A percentile compares a stretch with the other conserved stretches of the same genome.
Evolutionary conservation across 2,329 filamentous ascomycete species (phyloP).

Genomic region (Sclerotinia borealis): DNA sequence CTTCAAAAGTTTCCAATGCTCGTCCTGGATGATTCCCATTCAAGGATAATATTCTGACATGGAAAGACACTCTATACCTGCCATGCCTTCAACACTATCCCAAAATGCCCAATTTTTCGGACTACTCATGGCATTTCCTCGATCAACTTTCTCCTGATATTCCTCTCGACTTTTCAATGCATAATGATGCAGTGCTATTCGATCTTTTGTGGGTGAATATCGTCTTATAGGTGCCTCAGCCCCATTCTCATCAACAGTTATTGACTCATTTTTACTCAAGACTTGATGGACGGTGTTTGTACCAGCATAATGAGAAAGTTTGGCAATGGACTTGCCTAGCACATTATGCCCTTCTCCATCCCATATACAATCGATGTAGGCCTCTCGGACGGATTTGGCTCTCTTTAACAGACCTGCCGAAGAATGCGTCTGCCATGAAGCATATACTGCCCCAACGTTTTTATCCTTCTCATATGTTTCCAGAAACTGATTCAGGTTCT

Average conservation of each 20-base stretch:
- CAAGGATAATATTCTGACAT: slow-evolving; percentile 28
- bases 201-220: slow-evolving; percentile 27
- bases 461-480: slow-evolving; percentile 21
- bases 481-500: slow-evolving; percentile 30
- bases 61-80: slow-evolving; percentile 25
- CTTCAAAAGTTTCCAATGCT: not conserved
- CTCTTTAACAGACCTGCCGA: slow-evolving; percentile 28
- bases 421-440: slow-evolving; percentile 34
- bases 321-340: slow-evolving; percentile 32
- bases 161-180: slow-evolving; percentile 32
- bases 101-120: slow-evolving; percentile 28
- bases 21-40: not conserved
- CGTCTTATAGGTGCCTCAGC: slow-evolving; percentile 22
- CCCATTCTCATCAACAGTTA: slow-evolving; percentile 27
- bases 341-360: slow-evolving; percentile 28
- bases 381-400: slow-evolving; percentile 25
- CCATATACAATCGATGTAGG: slow-evolving; percentile 30
- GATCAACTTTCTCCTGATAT: slow-evolving; percentile 29
- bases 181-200: slow-evolving; percentile 33
- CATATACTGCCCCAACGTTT: slow-evolving; percentile 28
- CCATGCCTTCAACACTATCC: slow-evolving; percentile 27
- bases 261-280: slow-evolving; percentile 16
- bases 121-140: slow-evolving; percentile 27
- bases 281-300: slow-evolving; percentile 20
- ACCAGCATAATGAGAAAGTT: slow-evolving; percentile 16